Evolutionary conservation across 257 asterid species (phyloP), one percentile per base, ranked within the genome.

Genomic region (Fraxinus excelsior): DNA sequence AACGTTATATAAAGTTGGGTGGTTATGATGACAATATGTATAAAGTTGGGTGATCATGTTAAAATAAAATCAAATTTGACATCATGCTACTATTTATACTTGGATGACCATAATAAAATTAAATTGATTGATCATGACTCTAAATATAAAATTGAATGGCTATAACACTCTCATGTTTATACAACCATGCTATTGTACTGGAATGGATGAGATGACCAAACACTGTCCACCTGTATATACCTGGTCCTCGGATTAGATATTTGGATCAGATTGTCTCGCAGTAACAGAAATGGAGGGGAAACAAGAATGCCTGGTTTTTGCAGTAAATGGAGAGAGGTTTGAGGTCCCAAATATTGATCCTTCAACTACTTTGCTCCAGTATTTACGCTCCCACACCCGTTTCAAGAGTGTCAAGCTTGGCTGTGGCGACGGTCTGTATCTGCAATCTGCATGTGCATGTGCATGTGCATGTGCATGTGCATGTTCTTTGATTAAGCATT

Each of bases 351-450:
- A 74, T 9, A 18, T 83, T 26, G 91, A 91, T 71, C 92, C 97
- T 51, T 87, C 97, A 9, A 93, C 92, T 26, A 91, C 96, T 81
- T 80, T 93, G 83, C 91, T 91, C 38, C 83, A 93, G 4, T 93
- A 88, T 76, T 82, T 87, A 86, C 91, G 93, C 56, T 73, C 80
- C 19, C 49, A 77, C 9, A 91, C 97, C 74, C 84, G 84, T 80
- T 89, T 89, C 85, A 93, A 91, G 88, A 88, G 97, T 76, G 90
- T 84, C 79, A 91, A 93, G 85, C 97, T 91, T 69, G 86, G 95
- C 53, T 92, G 97, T 75, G 96, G 91, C 29, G 95, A 92, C 86
- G 97, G 97, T 94, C 56, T 51, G 31, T 65, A 4, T 75, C 35
- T 62, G 68, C 14, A 25, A 62, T 62, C 11, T 19, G 64, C 21